Evolutionary conservation across 2,329 filamentous ascomycete species (phyloP), one percentile per base, ranked within the genome.

Genomic region (Beauveria scarabaeidicola): DNA sequence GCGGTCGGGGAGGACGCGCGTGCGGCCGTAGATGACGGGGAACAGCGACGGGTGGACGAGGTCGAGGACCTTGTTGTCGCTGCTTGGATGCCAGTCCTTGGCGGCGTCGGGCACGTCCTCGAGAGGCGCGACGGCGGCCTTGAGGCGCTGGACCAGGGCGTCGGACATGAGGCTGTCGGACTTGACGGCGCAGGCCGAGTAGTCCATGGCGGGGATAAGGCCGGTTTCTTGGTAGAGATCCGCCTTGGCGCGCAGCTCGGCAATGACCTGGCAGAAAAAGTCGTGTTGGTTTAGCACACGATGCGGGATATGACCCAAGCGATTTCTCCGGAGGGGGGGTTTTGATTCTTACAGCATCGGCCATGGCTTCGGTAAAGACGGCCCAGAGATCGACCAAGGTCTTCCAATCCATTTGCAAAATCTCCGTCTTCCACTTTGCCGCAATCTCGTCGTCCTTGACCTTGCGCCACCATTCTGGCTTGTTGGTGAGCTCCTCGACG

Each of bases 11-110:
- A 73, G 48, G 17, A 73, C 64, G 3, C 73, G 73, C 2, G 76
- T 77, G 15, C 70, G 69, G 0, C 80, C 81, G 63, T 82, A 84
- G 1, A 82, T 67, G 0, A 88, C 69, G 0, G 85, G 84, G 63
- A 78, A 88, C 7, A 88, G 72, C 0, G 83, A 88, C 1, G 85
- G 84, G 63, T 88, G 79, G 5, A 88, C 77, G 1, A 88, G 71
- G 66, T 89, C 80, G 0, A 85, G 77, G 1, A 89, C 83, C 61
- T 77, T 78, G 0, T 73, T 69, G 36, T 83, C 72, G 0, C 80
- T 83, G 2, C 78, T 74, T 0, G 85, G 85, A 68, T 88, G 82
- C 78, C 80, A 89, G 68, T 87, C 85, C 63, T 80, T 78, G 38
- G 74, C 53, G 0, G 71, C 58, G 7, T 80, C 77, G 0, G 79